Evolutionary conservation across 1,284 basidiomycete species (phyloP).

Genomic region (Schizophyllum commune): DNA sequence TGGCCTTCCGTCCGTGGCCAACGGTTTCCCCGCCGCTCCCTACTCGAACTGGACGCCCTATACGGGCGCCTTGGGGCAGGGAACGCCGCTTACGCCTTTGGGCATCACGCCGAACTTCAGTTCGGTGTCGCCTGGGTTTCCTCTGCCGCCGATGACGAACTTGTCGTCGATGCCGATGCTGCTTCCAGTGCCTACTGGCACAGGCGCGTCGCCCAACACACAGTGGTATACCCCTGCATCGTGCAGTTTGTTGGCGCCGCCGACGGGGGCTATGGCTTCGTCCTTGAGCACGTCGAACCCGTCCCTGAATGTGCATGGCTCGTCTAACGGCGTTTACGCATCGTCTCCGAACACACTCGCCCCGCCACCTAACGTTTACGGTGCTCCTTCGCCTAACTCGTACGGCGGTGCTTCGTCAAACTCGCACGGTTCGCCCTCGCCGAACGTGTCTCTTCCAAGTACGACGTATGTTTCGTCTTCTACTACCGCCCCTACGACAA

Average conservation of each 20-base stretch:
- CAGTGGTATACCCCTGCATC: too few relatives aligned
- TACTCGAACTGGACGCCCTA: neutral
- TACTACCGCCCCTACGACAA: neutral
- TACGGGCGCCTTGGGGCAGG: neutral
- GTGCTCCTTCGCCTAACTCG: too few relatives aligned
- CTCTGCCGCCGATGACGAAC: too few relatives aligned
- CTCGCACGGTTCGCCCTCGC: neutral
- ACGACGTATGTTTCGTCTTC: neutral
- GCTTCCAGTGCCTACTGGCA: neutral
- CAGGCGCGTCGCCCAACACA: neutral
- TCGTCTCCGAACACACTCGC: too few relatives aligned
- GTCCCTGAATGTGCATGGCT: neutral
- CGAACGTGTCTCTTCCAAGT: neutral
- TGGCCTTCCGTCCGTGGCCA: too few relatives aligned
- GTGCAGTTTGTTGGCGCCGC: neutral
- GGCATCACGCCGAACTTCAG: neutral
- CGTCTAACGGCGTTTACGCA: too few relatives aligned
- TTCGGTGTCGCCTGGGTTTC: neutral
- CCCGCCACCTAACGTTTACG: too few relatives aligned
- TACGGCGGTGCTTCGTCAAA: too few relatives aligned
- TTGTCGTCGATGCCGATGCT: neutral
- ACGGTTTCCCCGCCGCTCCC: too few relatives aligned
- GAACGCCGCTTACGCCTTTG: neutral
- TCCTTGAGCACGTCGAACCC: neutral
- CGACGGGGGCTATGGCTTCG: neutral